Evolutionary conservation across 306 rosid genomes (phyloP).

Genomic region (Malus asiatica): DNA sequence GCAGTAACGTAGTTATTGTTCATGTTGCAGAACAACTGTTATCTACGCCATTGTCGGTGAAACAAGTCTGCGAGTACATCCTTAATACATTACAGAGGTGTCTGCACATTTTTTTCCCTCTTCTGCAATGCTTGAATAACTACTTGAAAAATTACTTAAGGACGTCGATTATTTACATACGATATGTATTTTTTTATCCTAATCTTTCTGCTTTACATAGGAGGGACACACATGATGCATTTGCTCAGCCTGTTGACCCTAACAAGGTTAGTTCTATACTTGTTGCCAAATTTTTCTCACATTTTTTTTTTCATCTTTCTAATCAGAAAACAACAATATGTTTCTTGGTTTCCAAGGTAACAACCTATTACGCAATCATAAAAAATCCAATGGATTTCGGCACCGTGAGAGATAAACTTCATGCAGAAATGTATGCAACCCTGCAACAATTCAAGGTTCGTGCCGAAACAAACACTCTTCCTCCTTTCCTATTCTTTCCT

Average conservation of each 20-base stretch:
- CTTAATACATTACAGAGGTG: conserved; percentile 35
- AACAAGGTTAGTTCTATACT: conserved; percentile 19
- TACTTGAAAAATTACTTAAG: background rate
- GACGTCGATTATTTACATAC: background rate
- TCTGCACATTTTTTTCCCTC: background rate
- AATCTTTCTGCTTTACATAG: conserved; percentile 6
- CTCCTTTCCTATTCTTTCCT: background rate
- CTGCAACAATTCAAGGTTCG: conserved; percentile 35
- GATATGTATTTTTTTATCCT: background rate
- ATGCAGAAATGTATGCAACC: conserved; percentile 21
- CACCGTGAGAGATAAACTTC: conserved; percentile 33
- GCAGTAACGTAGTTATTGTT: background rate
- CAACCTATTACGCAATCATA: conserved; percentile 18
- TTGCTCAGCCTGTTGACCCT: conserved; percentile 28
- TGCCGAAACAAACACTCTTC: background rate
- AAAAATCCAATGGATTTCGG: conserved; percentile 43
- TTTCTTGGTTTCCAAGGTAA: conserved; percentile 19
- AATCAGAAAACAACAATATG: background rate
- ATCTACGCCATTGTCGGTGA: conserved; percentile 11
- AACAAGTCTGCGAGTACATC: conserved; percentile 14
- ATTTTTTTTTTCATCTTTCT: background rate
- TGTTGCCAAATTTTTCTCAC: background rate
- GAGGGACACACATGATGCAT: conserved; percentile 17
- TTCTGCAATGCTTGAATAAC: background rate
- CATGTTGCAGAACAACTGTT: background rate